Percentiles rank a stretch among this genome's conserved stretches.
phyloP scores from a whole-genome alignment of 306 rosid species.

The Sicyos baderoa region DNA sequence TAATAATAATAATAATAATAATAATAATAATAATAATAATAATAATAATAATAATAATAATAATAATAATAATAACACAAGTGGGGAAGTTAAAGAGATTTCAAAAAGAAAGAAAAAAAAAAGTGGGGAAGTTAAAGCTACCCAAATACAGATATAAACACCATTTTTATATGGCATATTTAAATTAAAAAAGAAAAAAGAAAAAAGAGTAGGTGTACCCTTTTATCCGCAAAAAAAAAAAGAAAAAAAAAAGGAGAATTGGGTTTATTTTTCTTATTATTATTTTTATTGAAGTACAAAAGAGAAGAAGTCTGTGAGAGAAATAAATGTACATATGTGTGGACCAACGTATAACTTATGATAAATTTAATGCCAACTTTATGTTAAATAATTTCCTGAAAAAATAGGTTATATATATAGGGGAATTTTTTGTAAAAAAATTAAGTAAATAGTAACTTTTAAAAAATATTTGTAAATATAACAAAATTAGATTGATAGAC shows the following conservation, averaged over 20 bases:
- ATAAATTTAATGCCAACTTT: constrained; percentile 5
- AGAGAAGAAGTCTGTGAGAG: neutral
- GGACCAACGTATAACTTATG: constrained; percentile 6
- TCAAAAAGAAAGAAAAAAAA: neutral
- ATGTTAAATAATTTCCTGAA: neutral
- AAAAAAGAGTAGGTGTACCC: neutral
- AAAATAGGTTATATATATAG: too few species aligned
- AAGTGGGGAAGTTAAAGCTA: neutral
- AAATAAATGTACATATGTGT: neutral
- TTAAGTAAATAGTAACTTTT: too few species aligned
- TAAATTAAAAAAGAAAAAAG: neutral
- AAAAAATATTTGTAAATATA: too few species aligned
- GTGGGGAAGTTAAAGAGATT: too few species aligned
- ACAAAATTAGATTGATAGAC: too few species aligned
- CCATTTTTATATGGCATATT: neutral
- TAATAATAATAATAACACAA: neutral
- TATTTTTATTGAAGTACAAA: neutral
- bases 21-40: too few species aligned
- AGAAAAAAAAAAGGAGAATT: neutral
- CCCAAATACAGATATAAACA: neutral
- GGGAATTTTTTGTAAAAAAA: too few species aligned
- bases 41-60: too few species aligned
- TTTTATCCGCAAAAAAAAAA: neutral
- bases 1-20: too few species aligned
- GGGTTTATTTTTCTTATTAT: neutral